Evolutionary conservation across 1,139 yeast genomes (phyloP), one percentile per base, ranked within the genome.

Genomic region (Candida buenavistaensis): DNA sequence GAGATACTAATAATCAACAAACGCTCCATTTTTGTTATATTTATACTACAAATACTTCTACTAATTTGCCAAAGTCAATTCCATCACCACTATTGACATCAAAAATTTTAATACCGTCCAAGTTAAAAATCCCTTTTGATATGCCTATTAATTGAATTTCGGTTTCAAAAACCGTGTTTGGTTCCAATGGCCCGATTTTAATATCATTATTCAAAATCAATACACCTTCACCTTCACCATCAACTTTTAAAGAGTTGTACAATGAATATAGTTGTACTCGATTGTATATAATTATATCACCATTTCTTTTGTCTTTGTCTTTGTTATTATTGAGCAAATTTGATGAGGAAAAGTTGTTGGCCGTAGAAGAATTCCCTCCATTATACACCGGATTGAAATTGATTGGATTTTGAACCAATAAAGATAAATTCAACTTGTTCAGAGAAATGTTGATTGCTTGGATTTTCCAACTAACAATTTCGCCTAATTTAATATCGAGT

Each of bases 81-180:
- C 80, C 77, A 43, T 84, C 92, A 3, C 92, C 89, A 17, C 80
- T 72, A 25, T 55, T 54, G 8, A 79, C 63, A 50, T 86, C 95
- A 35, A 80, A 71, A 6, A 86, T 64, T 38, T 75, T 75, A 12
- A 83, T 68, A 2, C 88, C 90, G 38, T 76, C 80, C 21, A 86
- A 60, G 32, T 78, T 76, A 52, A 73, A 80, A 7, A 81, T 72
- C 0, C 95, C 95, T 42, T 72, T 67, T 23, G 78, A 72, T 7
- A 83, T 60, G 0, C 89, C 90, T 37, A 82, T 61, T 35, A 86
- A 55, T 38, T 67, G 68, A 14, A 86, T 59, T 31, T 75, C 78
- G 1, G 87, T 74, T 47, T 85, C 92, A 50, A 69, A 80, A 13
- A 84, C 79, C 9, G 76, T 65, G 33, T 75, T 75, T 4, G 84